Evolutionary conservation across 768 basidiomycete genomes (phyloP).

Genomic region (Mrakia hoshinonis): DNA sequence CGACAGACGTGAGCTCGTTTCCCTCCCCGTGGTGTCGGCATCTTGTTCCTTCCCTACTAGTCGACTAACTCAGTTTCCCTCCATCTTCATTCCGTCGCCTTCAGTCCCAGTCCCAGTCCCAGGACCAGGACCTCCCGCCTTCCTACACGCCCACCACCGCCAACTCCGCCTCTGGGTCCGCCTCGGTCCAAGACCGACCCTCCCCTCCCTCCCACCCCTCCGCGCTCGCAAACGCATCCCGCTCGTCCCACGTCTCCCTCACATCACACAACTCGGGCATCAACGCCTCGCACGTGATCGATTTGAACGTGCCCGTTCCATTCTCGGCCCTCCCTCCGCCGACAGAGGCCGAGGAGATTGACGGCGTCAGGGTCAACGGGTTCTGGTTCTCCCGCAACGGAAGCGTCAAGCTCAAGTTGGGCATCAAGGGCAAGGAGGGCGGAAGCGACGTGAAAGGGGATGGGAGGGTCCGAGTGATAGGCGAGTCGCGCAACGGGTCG

Average conservation of each 20-base stretch:
- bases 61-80: not conserved
- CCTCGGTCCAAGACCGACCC: not conserved
- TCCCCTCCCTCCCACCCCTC: not conserved
- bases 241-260: slow-evolving; percentile 18
- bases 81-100: not conserved
- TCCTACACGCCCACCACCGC: not conserved
- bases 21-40: too few relatives aligned
- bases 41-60: too few relatives aligned
- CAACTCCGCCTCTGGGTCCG: not conserved
- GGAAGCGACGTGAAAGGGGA: not conserved
- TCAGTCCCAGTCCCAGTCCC: not conserved
- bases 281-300: slow-evolving; percentile 12
- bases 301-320: not conserved
- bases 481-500: not conserved
- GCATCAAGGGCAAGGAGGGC: not conserved
- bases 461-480: not conserved
- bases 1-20: not conserved
- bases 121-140: not conserved
- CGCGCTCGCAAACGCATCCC: not conserved
- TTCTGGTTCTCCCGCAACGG: slow-evolving; percentile 10
- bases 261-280: not conserved
- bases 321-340: not conserved
- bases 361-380: not conserved
- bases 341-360: not conserved
- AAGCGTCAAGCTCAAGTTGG: not conserved